Evolutionary conservation across 768 basidiomycete genomes (phyloP).

Genomic region (Naganishia onofrii): DNA sequence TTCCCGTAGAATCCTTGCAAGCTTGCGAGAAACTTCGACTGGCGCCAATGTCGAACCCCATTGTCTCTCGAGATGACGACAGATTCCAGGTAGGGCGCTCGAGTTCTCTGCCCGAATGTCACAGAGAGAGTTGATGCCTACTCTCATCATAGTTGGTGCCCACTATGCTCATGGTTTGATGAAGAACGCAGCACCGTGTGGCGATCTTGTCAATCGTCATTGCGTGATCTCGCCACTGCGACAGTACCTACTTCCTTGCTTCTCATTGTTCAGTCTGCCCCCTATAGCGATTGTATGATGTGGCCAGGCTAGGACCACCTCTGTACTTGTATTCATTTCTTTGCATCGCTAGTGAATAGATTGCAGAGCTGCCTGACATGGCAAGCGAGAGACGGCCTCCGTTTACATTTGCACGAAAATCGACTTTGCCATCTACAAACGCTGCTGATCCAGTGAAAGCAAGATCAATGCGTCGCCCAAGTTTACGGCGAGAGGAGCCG

Average conservation of each 20-base stretch:
- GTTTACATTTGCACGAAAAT: too few relatives aligned
- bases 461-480: too few relatives aligned
- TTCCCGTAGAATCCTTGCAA: neutral
- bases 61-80: slow-evolving; percentile 13
- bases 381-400: too few relatives aligned
- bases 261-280: neutral
- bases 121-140: neutral
- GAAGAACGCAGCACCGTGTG: neutral
- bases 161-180: neutral
- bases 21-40: neutral
- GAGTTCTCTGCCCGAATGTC: neutral
- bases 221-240: neutral
- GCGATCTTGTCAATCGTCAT: too few relatives aligned
- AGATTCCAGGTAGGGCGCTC: slow-evolving; percentile 4
- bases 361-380: too few relatives aligned
- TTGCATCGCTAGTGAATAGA: neutral
- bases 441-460: too few relatives aligned
- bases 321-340: neutral
- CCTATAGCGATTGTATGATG: neutral
- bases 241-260: neutral
- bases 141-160: neutral
- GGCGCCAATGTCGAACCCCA: neutral
- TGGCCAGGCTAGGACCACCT: too few relatives aligned
- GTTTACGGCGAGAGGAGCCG: too few relatives aligned
- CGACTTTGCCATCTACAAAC: too few relatives aligned